Evolutionary conservation across 345 rosid genomes (phyloP).

Genomic region (Fremontodendron californicum): DNA sequence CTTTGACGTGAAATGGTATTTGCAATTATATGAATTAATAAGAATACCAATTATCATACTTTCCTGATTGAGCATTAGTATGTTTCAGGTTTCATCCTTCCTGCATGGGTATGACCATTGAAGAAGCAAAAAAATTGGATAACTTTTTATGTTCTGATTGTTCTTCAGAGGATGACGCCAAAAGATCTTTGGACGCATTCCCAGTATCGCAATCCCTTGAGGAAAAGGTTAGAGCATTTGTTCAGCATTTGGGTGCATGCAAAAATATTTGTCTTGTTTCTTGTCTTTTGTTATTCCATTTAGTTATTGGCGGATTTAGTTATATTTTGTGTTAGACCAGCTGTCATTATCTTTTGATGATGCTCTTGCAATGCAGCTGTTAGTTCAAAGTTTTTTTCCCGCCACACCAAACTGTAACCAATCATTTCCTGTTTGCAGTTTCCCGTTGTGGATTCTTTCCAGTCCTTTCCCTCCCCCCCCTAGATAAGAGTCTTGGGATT

Average conservation of each 20-base stretch:
- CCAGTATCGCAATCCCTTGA: conserved; percentile 51
- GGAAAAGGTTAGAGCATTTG: conserved; percentile 42
- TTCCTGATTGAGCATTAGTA: conserved; percentile 18
- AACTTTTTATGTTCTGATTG: conserved; percentile 74
- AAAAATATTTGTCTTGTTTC: not conserved
- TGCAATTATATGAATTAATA: not conserved
- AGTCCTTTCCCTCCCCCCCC: not conserved
- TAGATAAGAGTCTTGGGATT: not conserved
- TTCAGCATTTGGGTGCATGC: not conserved
- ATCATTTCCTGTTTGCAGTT: not conserved
- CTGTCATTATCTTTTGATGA: not conserved
- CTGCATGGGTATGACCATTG: conserved; percentile 78
- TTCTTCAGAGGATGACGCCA: conserved; percentile 55
- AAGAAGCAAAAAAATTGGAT: conserved; percentile 77
- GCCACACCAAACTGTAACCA: not conserved
- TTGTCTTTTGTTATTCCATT: not conserved
- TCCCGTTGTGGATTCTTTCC: not conserved
- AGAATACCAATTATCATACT: not conserved
- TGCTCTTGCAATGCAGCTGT: not conserved
- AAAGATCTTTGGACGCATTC: conserved; percentile 49
- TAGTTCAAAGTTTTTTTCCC: not conserved
- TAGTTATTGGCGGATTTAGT: not conserved
- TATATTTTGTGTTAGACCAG: not conserved
- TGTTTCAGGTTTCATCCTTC: conserved; percentile 77
- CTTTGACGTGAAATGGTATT: not conserved